These are phyloP conservation scores for Umbelopsis vinacea DNA, from an alignment of 192 early-diverging fungal species.

Conservation along the genomic window DNA sequence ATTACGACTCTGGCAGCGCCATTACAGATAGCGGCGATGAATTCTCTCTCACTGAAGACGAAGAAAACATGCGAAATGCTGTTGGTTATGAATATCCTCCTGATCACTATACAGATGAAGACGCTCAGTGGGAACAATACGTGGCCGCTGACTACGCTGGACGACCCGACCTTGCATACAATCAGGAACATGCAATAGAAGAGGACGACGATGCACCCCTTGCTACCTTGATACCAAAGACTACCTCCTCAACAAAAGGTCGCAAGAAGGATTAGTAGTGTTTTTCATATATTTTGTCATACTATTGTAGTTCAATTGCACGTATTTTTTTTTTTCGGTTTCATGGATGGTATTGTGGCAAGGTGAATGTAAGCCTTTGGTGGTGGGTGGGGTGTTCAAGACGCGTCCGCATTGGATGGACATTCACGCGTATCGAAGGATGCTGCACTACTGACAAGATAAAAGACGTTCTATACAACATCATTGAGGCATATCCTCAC, in stretches of 20 bases:
- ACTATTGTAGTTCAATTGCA: background rate
- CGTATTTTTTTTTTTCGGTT: no score
- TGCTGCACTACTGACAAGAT: no score
- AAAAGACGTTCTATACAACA: no score
- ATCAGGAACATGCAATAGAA: background rate
- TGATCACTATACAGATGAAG: background rate
- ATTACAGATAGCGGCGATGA: constrained; percentile 17
- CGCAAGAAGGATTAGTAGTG: background rate
- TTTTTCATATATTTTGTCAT: background rate
- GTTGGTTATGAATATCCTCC: background rate
- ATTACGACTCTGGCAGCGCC: constrained; percentile 16
- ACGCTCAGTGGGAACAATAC: constrained; percentile 8
- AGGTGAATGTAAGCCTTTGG: no score
- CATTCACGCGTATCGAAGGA: no score
- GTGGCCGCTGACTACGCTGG: constrained; percentile 13
- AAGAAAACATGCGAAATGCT: constrained; percentile 12
- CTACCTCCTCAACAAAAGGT: background rate
- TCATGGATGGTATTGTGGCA: no score
- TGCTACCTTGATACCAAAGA: constrained; percentile 16
- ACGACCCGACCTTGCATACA: background rate
- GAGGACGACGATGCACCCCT: constrained; percentile 12
- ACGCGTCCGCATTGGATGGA: no score
- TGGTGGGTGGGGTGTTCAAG: no score
- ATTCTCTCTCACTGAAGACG: background rate
- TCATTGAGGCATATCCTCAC: no score